Evolutionary conservation across 306 rosid species (phyloP), one percentile per base, ranked within the genome.

Genomic region (Fragaria vesca): DNA sequence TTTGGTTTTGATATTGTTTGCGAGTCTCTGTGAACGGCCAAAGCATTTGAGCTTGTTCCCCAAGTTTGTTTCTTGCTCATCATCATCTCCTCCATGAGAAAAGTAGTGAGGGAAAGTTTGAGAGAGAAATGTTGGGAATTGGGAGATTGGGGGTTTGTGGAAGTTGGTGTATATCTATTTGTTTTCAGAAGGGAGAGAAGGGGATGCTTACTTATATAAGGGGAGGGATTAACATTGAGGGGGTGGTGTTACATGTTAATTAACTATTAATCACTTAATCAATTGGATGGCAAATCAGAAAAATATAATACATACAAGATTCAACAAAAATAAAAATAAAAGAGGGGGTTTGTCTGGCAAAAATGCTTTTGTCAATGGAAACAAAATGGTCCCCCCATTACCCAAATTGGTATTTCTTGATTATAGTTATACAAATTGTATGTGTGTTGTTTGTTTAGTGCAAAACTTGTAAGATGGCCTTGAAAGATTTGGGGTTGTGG

Each of bases 21-120:
- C 0, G 97, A 95, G 40, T 84, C 81, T 76, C 68, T 82, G 86
- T 91, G 95, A 77, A 89, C 76, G 78, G 80, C 85, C 60, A 88
- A 80, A 62, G 82, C 65, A 36, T 71, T 78, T n/a, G 84, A 75
- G 55, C 63, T 5, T 12, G 20, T 20, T 38, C 71, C 48, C 71
- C 74, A 82, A 45, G 76, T 28, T 58, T 77, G 86, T 2, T 85
- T 81, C 73, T 72, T 82, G 28, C 78, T 68, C 69, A 80, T 43
- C 10, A 1, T 86, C 70, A 30, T 83, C 67, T 69, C 83, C 57
- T 87, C 92, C 94, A 88, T 86, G 70, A 72, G 62, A 76, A 73
- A 34, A 16, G 21, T 57, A 20, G 12, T 5, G 50, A 80, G 69
- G 52, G 43, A 1, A 21, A 24, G 48, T 69, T 40, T 52, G 50